These are phyloP conservation scores for Scutellaria galericulata DNA, from an alignment of 257 asterid species.

Conservation along the genomic window DNA sequence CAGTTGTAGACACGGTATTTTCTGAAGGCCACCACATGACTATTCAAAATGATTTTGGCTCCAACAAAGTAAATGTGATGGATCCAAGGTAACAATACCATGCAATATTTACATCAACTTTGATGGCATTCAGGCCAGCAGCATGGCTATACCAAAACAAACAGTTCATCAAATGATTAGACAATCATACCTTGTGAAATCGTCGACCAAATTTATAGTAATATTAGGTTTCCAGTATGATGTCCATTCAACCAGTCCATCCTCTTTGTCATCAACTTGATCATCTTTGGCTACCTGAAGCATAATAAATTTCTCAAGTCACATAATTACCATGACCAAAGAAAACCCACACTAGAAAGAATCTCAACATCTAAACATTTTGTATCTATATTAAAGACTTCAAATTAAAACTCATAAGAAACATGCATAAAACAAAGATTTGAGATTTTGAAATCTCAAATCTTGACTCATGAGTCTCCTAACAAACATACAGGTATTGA, in stretches of 20 bases:
- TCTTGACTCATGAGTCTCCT: too few species aligned
- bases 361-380: constrained; percentile 15
- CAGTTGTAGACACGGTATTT: neutral
- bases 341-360: neutral
- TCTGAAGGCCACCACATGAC: constrained; percentile 3
- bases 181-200: constrained; percentile 76
- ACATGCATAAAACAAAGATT: neutral
- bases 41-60: constrained; percentile 14
- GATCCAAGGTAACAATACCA: constrained; percentile 14
- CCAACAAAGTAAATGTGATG: neutral
- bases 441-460: too few species aligned
- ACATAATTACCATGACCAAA: constrained; percentile 16
- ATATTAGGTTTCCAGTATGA: constrained; percentile 95
- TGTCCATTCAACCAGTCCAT: constrained; percentile 73
- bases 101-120: constrained; percentile 9
- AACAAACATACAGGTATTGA: neutral
- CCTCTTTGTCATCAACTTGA: constrained; percentile 63
- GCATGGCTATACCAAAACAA: neutral
- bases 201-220: constrained; percentile 93
- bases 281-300: constrained; percentile 63
- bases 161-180: constrained; percentile 18
- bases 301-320: constrained; percentile 30
- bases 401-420: neutral
- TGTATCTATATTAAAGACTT: constrained; percentile 3
- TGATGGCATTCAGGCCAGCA: neutral